phyloP scores from a whole-genome alignment of 495 filamentous ascomycete genomes.

The Ramalina peruviana region DNA sequence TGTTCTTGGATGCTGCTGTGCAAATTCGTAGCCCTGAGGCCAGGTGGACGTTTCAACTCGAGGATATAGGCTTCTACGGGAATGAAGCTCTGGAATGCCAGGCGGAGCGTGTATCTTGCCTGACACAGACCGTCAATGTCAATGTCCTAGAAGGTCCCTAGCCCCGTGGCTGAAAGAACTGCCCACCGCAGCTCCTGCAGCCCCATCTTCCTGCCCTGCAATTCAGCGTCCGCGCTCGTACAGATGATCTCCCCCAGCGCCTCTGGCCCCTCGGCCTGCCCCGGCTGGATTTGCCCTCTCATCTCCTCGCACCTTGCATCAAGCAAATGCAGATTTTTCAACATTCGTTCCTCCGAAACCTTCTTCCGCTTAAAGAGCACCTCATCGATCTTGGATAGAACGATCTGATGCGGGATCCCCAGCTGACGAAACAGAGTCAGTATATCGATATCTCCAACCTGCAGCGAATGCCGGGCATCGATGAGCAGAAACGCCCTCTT shows the following conservation, averaged over 20 bases:
- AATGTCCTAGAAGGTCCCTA: not conserved
- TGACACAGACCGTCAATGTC: too few species aligned
- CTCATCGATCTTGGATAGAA: slow-evolving; percentile 73
- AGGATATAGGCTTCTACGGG: too few species aligned
- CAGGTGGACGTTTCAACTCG: too few species aligned
- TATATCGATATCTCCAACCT: slow-evolving; percentile 52
- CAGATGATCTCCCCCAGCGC: slow-evolving; percentile 38
- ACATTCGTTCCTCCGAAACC: slow-evolving; percentile 11
- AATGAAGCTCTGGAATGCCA: too few species aligned
- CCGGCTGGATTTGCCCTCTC: slow-evolving; percentile 18
- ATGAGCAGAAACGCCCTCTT: slow-evolving; percentile 72
- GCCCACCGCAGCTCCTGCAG: slow-evolving; percentile 36
- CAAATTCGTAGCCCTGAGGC: too few species aligned
- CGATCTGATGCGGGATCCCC: slow-evolving; percentile 57
- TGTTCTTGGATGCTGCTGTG: too few species aligned
- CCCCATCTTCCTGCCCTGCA: slow-evolving; percentile 28
- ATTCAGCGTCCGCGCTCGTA: slow-evolving; percentile 25
- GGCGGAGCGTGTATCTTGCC: too few species aligned
- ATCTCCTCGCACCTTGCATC: slow-evolving; percentile 13
- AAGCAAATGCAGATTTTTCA: slow-evolving; percentile 18
- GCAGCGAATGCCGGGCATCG: slow-evolving; percentile 69
- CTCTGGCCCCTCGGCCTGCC: slow-evolving; percentile 26
- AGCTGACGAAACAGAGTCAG: slow-evolving; percentile 47
- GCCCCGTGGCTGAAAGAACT: slow-evolving; percentile 34
- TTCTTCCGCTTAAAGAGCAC: slow-evolving; percentile 13